Base-by-base conservation (phyloP, 257 asterid species). In the Solanum commersonii region DNA sequence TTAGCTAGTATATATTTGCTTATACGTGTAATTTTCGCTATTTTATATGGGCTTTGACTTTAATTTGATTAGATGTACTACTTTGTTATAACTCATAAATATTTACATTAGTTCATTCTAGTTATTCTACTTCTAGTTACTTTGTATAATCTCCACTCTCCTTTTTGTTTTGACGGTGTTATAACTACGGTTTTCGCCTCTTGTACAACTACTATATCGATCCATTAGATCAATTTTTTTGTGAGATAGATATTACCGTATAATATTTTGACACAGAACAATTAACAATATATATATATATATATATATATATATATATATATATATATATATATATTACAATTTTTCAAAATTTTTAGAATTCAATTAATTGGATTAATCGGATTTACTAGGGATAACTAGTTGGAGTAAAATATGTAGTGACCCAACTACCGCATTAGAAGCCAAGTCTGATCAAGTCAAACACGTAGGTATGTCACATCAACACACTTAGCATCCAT, bases 391-490 rank as follows among this genome's bases (percentile, higher is more conserved):
- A 29, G 23, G 33, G 72, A 6, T 65, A n/a, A 65, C n/a, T 31
- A 31, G 20, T 31, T 31, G 40, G n/a, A 31, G 81, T 73, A 73
- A 73, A 73, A 73, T 34, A 9, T 73, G 5, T 4, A 9, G 46
- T 73, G 46, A 12, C 81, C 44, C 27, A 73, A 73, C 82, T 22
- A 74, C 29, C 49, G 20, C 46, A 46, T 16, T 63, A 81, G 85
- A 81, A 74, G 79, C 63, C 60, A 42, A 73, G 6, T 65, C 34
- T 85, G 83, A 63, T 83, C 86, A 16, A 44, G 90, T 84, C 90
- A 40, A 84, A 76, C 59, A 27, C 65, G 52, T 35, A 68, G 27
- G 20, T 46, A 27, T 52, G 33, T 63, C 81, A 84, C 34, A 40
- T 59, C 35, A 35, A 88, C 86, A 74, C 90, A 59, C 60, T 88